Evolutionary conservation across 768 basidiomycete genomes (phyloP).

Genomic region (Fomitopsis pulvina): DNA sequence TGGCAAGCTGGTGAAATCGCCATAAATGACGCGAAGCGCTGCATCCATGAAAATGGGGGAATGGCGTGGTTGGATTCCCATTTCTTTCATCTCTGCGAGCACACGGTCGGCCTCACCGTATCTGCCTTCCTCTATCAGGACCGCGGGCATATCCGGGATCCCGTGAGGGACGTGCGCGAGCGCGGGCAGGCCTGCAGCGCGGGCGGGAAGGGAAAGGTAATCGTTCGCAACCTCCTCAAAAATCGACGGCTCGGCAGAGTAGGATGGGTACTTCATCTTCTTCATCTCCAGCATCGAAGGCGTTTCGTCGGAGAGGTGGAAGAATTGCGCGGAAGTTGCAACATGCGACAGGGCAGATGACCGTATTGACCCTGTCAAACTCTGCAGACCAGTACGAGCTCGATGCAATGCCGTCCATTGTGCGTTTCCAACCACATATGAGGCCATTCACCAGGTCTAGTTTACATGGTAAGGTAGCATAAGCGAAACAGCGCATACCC

Average conservation of each 20-base stretch:
- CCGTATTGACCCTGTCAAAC: constrained; percentile 1
- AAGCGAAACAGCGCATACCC: too few species aligned
- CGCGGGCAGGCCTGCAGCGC: constrained; percentile 2
- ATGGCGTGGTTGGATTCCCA: constrained; percentile 30
- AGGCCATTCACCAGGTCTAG: constrained; percentile 20
- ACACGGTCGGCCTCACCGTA: constrained; percentile 30
- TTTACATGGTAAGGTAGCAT: too few species aligned
- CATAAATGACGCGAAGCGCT: constrained; percentile 28
- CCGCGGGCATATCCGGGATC: constrained; percentile 14
- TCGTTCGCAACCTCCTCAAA: constrained; percentile 32
- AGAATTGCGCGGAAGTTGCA: constrained; percentile 15
- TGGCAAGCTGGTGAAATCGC: constrained; percentile 6
- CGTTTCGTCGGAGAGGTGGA: constrained; percentile 21
- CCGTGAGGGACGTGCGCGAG: constrained; percentile 2
- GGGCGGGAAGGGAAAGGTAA: constrained; percentile 15
- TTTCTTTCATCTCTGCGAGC: constrained; percentile 32
- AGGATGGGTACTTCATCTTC: constrained; percentile 28
- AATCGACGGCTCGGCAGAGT: constrained; percentile 25
- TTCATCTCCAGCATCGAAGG: constrained; percentile 30
- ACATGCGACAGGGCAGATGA: neutral
- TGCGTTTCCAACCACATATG: constrained; percentile 16
- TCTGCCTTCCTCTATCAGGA: constrained; percentile 24
- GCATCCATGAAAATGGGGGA: constrained; percentile 29
- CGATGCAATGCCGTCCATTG: constrained; percentile 11
- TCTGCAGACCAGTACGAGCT: constrained; percentile 10